These are phyloP conservation scores for Protomyces arabidopsidicola DNA, from an alignment of 1,139 yeast genomes.

Conservation along the genomic window DNA sequence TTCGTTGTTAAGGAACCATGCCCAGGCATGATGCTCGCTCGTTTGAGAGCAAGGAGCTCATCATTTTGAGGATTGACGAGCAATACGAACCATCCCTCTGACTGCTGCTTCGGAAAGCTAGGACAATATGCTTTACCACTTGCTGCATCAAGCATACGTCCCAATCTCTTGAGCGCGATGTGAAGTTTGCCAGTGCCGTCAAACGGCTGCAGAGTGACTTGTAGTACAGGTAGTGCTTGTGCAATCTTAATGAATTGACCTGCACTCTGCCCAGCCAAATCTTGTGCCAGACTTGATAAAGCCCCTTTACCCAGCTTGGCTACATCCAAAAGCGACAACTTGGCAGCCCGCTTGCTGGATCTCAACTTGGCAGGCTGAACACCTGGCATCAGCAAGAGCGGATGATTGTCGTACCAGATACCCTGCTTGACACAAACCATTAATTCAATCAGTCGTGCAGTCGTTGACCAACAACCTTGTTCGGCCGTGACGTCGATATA, in stretches of 20 bases:
- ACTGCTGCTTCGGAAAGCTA: slow-evolving; percentile 81
- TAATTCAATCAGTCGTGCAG: slow-evolving; percentile 55
- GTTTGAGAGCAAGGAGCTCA: slow-evolving; percentile 26
- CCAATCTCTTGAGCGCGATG: slow-evolving; percentile 28
- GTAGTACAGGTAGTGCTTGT: slow-evolving; percentile 15
- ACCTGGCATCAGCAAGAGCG: slow-evolving; percentile 70
- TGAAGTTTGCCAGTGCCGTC: slow-evolving; percentile 4
- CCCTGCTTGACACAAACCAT: slow-evolving; percentile 91
- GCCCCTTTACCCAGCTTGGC: slow-evolving; percentile 35
- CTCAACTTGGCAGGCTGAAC: slow-evolving; percentile 37
- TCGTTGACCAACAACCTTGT: slow-evolving; percentile 62
- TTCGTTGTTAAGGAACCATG: not conserved
- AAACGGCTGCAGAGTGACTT: slow-evolving; percentile 1
- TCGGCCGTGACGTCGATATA: slow-evolving; percentile 87
- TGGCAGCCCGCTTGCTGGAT: slow-evolving; percentile 29
- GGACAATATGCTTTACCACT: slow-evolving; percentile 71
- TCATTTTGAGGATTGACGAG: slow-evolving; percentile 15
- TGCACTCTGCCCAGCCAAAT: not conserved
- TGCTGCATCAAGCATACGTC: slow-evolving; percentile 29
- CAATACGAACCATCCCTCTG: slow-evolving; percentile 82
- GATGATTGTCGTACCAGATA: slow-evolving; percentile 76
- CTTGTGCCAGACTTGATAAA: slow-evolving; percentile 35
- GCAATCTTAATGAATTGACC: slow-evolving; percentile 15
- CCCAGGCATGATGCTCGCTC: slow-evolving; percentile 16
- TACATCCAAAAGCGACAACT: slow-evolving; percentile 26